Percentiles rank a stretch among this genome's conserved stretches.
Conservation (phyloP, 2,329 filamentous ascomycete species). For the Anisogramma anomala region DNA sequence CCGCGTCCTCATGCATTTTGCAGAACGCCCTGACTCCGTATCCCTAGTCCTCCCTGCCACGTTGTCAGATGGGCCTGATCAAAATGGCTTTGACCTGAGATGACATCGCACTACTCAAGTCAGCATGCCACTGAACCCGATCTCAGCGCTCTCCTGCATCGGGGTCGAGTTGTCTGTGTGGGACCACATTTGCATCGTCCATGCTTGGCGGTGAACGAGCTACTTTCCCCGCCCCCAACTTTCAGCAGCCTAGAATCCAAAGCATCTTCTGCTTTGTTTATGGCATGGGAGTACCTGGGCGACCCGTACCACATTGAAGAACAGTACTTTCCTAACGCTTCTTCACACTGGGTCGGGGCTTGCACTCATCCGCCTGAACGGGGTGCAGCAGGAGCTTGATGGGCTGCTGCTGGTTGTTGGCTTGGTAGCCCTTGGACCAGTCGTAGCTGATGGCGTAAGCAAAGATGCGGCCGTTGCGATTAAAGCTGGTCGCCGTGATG, state of each 20-base stretch:
- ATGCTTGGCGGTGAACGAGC: no score
- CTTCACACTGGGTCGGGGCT: conserved; percentile 47
- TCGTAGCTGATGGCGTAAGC: conserved; percentile 91
- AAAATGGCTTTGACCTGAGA: no score
- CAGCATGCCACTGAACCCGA: no score
- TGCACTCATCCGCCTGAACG: conserved; percentile 51
- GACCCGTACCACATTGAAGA: no score
- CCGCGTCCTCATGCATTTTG: neutral
- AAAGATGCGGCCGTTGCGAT: conserved; percentile 70
- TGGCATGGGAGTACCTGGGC: no score
- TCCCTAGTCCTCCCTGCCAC: neutral
- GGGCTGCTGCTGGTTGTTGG: conserved; percentile 62
- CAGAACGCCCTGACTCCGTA: neutral
- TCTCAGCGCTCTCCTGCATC: no score
- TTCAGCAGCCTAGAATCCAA: no score
- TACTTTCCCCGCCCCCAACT: no score
- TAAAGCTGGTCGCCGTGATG: conserved; percentile 88
- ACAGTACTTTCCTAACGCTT: conserved; percentile 47
- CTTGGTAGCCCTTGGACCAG: conserved; percentile 92
- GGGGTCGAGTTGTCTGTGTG: no score
- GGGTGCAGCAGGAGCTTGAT: conserved; percentile 82
- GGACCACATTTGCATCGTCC: no score
- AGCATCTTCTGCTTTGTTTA: no score
- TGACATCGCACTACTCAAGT: no score
- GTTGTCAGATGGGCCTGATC: neutral